Conservation (phyloP, 768 basidiomycete species). For the button mushroom (Agaricus bisporus) region DNA sequence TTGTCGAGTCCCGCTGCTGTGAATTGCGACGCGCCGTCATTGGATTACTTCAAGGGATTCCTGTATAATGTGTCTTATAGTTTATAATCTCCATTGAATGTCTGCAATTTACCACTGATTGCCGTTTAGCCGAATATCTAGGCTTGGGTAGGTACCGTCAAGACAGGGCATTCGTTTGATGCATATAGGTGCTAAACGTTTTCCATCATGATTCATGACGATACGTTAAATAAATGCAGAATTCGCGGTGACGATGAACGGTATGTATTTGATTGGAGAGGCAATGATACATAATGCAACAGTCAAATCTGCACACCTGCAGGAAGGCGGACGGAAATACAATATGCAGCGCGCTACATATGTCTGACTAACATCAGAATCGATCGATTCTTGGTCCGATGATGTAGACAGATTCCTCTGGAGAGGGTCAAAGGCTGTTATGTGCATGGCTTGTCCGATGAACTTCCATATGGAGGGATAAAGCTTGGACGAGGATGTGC, state of each 20-base stretch:
- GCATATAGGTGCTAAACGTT: too few relatives aligned
- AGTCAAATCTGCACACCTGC: background rate
- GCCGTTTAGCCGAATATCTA: background rate
- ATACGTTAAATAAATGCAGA: too few relatives aligned
- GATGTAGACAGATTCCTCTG: conserved; percentile 21
- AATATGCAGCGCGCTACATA: conserved; percentile 24
- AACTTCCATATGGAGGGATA: conserved; percentile 36
- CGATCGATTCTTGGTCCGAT: conserved; percentile 17
- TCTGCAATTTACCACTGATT: too few relatives aligned
- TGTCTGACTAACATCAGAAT: conserved; percentile 17
- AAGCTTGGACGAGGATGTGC: conserved; percentile 22
- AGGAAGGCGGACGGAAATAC: conserved; percentile 28
- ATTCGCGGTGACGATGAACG: too few relatives aligned
- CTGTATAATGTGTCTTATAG: conserved; percentile 13
- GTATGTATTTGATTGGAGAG: too few relatives aligned
- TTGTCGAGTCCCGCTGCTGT: background rate
- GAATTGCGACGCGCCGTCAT: background rate
- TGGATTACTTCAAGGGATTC: background rate
- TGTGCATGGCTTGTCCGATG: conserved; percentile 31
- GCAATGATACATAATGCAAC: too few relatives aligned
- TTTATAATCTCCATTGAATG: background rate
- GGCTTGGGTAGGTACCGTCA: conserved; percentile 26
- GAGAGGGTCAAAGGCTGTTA: conserved; percentile 40
- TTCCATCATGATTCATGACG: too few relatives aligned
- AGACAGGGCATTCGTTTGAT: too few relatives aligned